phyloP scores from a whole-genome alignment of 192 early-diverging fungal genomes.

The Paraglomus brasilianum region DNA sequence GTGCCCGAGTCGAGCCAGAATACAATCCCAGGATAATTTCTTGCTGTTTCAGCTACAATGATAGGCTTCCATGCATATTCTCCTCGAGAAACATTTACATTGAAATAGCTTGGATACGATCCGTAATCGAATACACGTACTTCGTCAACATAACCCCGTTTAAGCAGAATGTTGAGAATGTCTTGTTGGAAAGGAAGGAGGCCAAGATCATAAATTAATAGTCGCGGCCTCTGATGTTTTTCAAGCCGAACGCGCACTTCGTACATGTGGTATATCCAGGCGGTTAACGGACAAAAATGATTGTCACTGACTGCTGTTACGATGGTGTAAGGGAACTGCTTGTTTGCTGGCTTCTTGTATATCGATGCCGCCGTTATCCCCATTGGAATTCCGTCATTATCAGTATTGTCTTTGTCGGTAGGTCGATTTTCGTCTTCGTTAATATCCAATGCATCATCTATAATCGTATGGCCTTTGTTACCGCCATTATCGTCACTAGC shows the following conservation, averaged over 20 bases:
- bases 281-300: constrained; percentile 53
- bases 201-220: constrained; percentile 54
- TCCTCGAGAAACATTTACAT: constrained; percentile 42
- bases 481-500: too few species aligned
- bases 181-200: constrained; percentile 42
- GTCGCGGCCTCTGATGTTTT: constrained; percentile 37
- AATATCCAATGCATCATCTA: too few species aligned
- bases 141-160: constrained; percentile 44
- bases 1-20: constrained; percentile 56
- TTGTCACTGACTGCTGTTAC: constrained; percentile 52
- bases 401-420: too few species aligned
- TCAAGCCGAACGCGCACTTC: constrained; percentile 38
- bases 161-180: constrained; percentile 39
- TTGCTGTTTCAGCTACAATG: constrained; percentile 49
- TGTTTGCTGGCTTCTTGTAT: too few species aligned
- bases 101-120: constrained; percentile 50
- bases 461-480: too few species aligned
- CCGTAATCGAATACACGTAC: constrained; percentile 45
- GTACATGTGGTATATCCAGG: constrained; percentile 46
- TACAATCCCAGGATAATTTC: constrained; percentile 42
- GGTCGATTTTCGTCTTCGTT: too few species aligned
- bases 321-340: constrained; percentile 40
- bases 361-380: too few species aligned
- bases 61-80: constrained; percentile 59
- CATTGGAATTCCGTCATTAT: too few species aligned